Evolutionary conservation across 306 rosid genomes (phyloP).

Genomic region (Ochetophila trinervis): DNA sequence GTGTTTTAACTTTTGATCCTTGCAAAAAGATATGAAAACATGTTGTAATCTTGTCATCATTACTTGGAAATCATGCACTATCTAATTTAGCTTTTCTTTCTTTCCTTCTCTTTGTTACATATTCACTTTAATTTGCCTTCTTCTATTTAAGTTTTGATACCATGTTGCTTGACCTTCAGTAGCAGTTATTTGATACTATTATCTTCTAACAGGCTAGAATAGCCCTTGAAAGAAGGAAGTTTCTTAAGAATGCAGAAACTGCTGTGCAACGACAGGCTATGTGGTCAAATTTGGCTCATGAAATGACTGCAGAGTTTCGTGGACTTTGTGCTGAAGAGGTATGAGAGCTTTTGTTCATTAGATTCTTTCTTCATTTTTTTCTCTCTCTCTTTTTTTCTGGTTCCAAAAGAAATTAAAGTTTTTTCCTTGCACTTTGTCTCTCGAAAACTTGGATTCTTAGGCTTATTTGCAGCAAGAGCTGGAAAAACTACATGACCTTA

Average conservation of each 20-base stretch:
- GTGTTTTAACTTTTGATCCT: background rate
- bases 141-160: slow-evolving; percentile 7
- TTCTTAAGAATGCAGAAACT: slow-evolving; percentile 91
- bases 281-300: slow-evolving; percentile 99
- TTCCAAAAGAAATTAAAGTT: background rate
- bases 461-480: slow-evolving; percentile 99
- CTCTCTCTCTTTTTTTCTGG: background rate
- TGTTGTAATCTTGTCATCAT: background rate
- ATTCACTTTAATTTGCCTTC: background rate
- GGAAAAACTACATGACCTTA: slow-evolving; percentile 89
- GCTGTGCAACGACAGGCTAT: slow-evolving; percentile 91
- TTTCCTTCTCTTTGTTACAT: slow-evolving; percentile 16
- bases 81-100: background rate
- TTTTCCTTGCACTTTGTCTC: slow-evolving; percentile 14
- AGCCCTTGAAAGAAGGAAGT: slow-evolving; percentile 91
- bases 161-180: slow-evolving; percentile 22
- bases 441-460: slow-evolving; percentile 46
- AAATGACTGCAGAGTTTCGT: slow-evolving; percentile 98
- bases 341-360: slow-evolving; percentile 17
- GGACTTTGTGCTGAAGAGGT: slow-evolving; percentile 99
- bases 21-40: background rate
- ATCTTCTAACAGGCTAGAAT: slow-evolving; percentile 76
- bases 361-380: slow-evolving; percentile 6
- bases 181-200: slow-evolving; percentile 25
- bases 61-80: background rate